Evolutionary conservation across 352 stramenopile genomes (phyloP), one percentile per base, ranked within the genome.

Genomic region (Phytophthora citricola): DNA sequence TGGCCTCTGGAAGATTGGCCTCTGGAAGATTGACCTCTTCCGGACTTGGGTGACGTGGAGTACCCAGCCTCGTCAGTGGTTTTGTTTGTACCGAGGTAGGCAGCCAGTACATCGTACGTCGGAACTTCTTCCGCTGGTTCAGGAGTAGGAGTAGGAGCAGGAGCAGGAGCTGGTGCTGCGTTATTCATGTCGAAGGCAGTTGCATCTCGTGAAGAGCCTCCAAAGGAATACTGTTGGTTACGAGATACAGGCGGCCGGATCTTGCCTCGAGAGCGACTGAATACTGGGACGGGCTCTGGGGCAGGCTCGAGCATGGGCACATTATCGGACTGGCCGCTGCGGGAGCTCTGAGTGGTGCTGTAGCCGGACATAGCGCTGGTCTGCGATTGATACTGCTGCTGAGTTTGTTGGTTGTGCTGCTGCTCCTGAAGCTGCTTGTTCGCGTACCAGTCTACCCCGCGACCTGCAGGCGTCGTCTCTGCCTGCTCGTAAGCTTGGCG

Each of bases 161-260:
- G 49, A 63, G 62, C 48, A 50, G 36, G 26, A 48, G 41, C 22
- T 45, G 55, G 26, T 20, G 51, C 43, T 34, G 68, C n/a, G 39
- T 64, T 70, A 22, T 58, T 67, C 14, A 60, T 45, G 48, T 63
- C 63, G 17, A 69, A 69, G 29, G 38, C 31, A 27, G 69, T 36
- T 9, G 10, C 32, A 29, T 45, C 58, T 48, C 51, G 65, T 1
- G 40, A 20, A 10, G 67, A 76, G 0, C 55, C 64, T 48, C 52
- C 71, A 52, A 76, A 76, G 14, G 66, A 71, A 36, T 82, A 79
- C 51, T 79, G 59, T n/a, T 79, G 63, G 46, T 82, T 82, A 27
- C 67, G 70, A 26, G 66, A 76, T 26, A 73, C 39, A 1, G 66
- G 66, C 20, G 66, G 41, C 17, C 53, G 66, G 41, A 48, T 56